Percentiles rank a stretch among this genome's conserved stretches.
These are phyloP conservation scores for Chamaenerion angustifolium DNA, from an alignment of 345 rosid genomes.

Conservation along the genomic window DNA sequence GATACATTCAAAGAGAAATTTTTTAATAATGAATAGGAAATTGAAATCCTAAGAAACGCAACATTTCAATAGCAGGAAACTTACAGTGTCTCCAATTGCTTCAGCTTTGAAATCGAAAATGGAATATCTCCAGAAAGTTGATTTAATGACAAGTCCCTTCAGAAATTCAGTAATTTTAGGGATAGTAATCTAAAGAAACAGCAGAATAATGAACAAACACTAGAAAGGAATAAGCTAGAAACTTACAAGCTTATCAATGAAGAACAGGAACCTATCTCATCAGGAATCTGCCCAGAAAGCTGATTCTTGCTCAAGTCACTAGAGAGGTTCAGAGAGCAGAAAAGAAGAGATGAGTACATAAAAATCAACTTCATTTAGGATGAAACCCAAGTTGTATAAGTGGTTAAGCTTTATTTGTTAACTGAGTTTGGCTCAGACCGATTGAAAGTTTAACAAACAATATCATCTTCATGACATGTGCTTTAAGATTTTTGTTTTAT, in stretches of 20 bases:
- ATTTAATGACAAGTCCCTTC: slow-evolving; percentile 79
- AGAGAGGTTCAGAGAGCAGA: slow-evolving; percentile 3
- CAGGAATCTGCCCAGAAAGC: slow-evolving; percentile 89
- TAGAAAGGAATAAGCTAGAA: neutral
- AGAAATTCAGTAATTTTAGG: neutral
- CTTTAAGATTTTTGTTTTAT: no score
- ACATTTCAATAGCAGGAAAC: slow-evolving; percentile 11
- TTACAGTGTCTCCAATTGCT: slow-evolving; percentile 69
- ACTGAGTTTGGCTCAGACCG: no score
- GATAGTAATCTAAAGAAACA: neutral
- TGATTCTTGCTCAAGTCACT: slow-evolving; percentile 74
- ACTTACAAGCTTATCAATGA: slow-evolving; percentile 67
- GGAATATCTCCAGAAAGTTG: slow-evolving; percentile 87
- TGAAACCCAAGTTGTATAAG: no score
- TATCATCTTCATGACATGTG: no score
- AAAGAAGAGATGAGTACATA: neutral
- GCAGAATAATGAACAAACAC: neutral
- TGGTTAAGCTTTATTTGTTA: no score
- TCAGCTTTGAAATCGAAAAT: slow-evolving; percentile 76
- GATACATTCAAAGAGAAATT: neutral
- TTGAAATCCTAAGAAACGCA: neutral
- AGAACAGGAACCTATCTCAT: slow-evolving; percentile 90
- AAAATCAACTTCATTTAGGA: no score
- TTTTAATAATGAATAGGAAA: neutral
- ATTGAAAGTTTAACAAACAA: no score